These are phyloP conservation scores for Ulota crispa DNA, from an alignment of 225 moss, liverwort and hornwort genomes.

Conservation along the genomic window DNA sequence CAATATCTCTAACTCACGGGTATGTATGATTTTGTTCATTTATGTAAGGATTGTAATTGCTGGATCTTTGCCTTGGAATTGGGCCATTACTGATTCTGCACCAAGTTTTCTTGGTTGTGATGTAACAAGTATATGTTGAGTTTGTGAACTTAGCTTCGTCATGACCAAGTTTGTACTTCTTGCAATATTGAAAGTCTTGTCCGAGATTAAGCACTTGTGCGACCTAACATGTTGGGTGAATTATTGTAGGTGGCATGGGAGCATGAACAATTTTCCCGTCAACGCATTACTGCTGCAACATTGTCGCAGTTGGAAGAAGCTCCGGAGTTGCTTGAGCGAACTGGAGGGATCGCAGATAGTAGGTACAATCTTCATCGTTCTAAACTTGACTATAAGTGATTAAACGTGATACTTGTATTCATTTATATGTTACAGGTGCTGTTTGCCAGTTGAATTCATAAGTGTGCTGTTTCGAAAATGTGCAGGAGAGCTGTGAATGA, in stretches of 20 bases:
- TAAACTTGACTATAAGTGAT: constrained; percentile 4
- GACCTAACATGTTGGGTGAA: background rate
- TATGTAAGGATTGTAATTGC: background rate
- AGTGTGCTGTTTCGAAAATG: background rate
- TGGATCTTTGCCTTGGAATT: background rate
- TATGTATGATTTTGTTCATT: constrained; percentile 30
- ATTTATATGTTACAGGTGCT: background rate
- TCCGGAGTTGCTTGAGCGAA: constrained; percentile 72
- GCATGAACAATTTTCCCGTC: constrained; percentile 97
- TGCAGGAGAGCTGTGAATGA: constrained; percentile 81
- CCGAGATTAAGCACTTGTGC: background rate
- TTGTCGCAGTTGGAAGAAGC: constrained; percentile 78
- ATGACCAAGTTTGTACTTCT: background rate
- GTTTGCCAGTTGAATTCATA: constrained; percentile 4
- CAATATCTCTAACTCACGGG: constrained; percentile 92
- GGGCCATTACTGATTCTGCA: background rate
- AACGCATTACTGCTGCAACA: constrained; percentile 90
- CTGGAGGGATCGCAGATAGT: constrained; percentile 83
- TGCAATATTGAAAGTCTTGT: background rate
- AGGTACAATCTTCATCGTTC: constrained; percentile 42
- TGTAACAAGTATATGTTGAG: background rate
- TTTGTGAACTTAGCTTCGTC: background rate
- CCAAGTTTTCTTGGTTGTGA: background rate
- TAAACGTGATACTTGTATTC: background rate
- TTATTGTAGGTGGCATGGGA: constrained; percentile 84